phyloP scores from a whole-genome alignment of 257 asterid species.

The Solanum peruvianum region DNA sequence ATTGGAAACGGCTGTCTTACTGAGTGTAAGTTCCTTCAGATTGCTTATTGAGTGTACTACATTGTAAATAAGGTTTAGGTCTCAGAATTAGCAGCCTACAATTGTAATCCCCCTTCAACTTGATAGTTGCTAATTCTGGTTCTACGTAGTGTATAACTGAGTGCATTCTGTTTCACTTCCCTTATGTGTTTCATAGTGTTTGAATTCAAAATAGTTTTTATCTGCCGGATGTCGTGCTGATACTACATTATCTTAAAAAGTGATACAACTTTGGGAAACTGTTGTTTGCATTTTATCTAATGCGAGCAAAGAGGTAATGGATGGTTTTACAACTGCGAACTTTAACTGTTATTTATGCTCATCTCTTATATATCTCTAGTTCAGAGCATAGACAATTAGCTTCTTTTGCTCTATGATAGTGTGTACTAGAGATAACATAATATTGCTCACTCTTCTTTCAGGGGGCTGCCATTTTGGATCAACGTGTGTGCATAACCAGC shows the following conservation, averaged over 20 bases:
- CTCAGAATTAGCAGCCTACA: neutral
- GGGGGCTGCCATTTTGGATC: constrained; percentile 91
- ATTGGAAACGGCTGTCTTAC: constrained; percentile 89
- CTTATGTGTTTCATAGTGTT: neutral
- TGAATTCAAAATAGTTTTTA: neutral
- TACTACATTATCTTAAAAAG: neutral
- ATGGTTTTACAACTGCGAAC: neutral
- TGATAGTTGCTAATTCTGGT: neutral
- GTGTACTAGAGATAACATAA: neutral
- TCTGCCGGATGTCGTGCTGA: neutral
- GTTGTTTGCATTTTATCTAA: neutral
- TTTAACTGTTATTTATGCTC: neutral
- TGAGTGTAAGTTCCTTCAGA: constrained; percentile 62
- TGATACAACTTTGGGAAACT: neutral
- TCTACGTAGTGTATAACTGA: neutral
- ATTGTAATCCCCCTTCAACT: neutral
- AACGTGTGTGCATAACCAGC: constrained; percentile 75
- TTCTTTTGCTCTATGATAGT: neutral
- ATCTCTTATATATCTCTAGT: neutral
- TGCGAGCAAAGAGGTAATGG: neutral
- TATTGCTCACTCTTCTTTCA: constrained; percentile 2
- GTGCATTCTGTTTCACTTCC: neutral
- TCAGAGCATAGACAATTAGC: neutral
- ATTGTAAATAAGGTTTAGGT: neutral
- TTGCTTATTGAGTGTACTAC: neutral